Conservation (phyloP, 306 rosid genomes). For the Prunus armeniaca region DNA sequence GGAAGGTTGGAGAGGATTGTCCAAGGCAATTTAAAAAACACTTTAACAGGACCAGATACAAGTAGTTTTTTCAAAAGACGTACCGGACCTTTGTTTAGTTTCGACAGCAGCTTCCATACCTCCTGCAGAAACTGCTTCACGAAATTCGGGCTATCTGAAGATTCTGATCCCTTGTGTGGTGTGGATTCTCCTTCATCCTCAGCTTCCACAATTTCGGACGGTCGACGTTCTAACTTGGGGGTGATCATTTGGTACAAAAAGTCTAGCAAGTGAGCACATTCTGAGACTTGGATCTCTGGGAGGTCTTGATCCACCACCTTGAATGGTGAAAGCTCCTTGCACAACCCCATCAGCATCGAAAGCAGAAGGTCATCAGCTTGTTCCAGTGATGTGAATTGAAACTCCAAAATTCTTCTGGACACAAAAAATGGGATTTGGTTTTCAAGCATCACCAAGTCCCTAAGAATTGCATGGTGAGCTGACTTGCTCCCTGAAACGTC, state of each 20-base stretch:
- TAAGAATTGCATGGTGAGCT: slow-evolving; percentile 58
- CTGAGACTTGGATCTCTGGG: slow-evolving; percentile 39
- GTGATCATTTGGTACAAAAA: slow-evolving; percentile 54
- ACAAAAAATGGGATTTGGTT: slow-evolving; percentile 77
- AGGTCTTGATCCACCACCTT: slow-evolving; percentile 32
- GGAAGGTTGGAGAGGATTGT: slow-evolving; percentile 54
- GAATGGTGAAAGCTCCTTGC: slow-evolving; percentile 62
- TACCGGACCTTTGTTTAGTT: slow-evolving; percentile 47
- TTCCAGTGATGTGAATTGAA: slow-evolving; percentile 40
- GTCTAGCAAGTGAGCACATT: slow-evolving; percentile 59
- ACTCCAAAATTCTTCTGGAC: slow-evolving; percentile 51
- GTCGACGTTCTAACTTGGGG: slow-evolving; percentile 30
- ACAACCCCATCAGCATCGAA: slow-evolving; percentile 55
- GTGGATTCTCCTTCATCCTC: slow-evolving; percentile 19
- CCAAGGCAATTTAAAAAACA: slow-evolving; percentile 60
- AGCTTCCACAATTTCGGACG: slow-evolving; percentile 21
- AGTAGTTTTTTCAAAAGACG: slow-evolving; percentile 37
- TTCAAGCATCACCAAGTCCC: slow-evolving; percentile 77
- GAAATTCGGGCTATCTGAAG: neutral
- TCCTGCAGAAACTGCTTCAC: slow-evolving; percentile 31
- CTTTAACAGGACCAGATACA: slow-evolving; percentile 48
- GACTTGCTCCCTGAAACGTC: slow-evolving; percentile 58
- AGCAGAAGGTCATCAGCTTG: slow-evolving; percentile 42
- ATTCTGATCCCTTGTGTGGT: slow-evolving; percentile 20
- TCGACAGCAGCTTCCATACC: slow-evolving; percentile 51